Evolutionary conservation across 805 yeast species (phyloP), one percentile per base, ranked within the genome.

Genomic region (Danielia reshetovae): DNA sequence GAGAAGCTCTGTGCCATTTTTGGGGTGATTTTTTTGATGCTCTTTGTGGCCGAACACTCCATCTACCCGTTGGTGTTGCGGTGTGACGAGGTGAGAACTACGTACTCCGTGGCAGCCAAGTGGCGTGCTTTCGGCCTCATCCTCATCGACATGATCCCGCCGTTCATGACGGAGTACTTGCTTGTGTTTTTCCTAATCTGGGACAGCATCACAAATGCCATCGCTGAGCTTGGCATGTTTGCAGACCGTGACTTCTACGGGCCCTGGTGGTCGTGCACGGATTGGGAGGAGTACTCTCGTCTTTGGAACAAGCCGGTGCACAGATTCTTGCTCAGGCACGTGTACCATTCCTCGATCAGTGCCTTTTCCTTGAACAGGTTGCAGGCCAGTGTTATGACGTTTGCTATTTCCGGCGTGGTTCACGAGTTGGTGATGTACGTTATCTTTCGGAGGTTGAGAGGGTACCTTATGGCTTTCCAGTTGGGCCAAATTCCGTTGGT

Each of bases 291-390:
- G 54, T 93, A 85, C 57, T 82, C 96, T 8, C 71, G 97, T 45
- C 79, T 84, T 42, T 94, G 99, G 98, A 93, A 93, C 56, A 74
- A 76, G 7, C 96, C 97, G 0, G 97, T 93, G 15, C 96, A 93
- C 57, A 75, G 78, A 51, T 93, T 93, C 48, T 64, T 93, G 39
- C 65, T 89, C 29, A 74, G 97, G 45, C 99, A 94, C 55, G 97
- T 93, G 2, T 94, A 93, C 58, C 96, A 89, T 55, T 80, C 94
- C 17, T 78, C 93, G 7, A 84, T 90, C 39, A 78, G 93, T 46
- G 79, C 87, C 0, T 68, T 87, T 36, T 70, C 78, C 19, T 63
- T 89, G 36, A 74, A 76, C 42, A 85, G 79, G 53, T 39, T 51
- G 2, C 68, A 72, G 30, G 97, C 97, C 1, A 81, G 94, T 1